Percentiles rank a stretch among this genome's conserved stretches.
Evolutionary conservation across 179 eudicot species (phyloP).

Genomic region (Corrigiola litoralis): DNA sequence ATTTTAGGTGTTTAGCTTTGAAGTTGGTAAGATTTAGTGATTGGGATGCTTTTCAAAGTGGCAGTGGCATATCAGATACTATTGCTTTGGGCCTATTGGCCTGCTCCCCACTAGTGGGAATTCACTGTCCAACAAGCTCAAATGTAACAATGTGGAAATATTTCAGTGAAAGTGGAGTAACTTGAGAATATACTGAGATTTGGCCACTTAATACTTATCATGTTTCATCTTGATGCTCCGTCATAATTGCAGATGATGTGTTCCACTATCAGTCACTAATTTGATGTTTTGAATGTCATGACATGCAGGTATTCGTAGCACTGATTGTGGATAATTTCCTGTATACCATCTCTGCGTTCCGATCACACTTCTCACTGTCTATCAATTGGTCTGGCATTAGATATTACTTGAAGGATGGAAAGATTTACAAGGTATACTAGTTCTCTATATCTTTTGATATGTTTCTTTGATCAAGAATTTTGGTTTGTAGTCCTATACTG

Average conservation of each 20-base stretch:
- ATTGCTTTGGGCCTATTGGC: no score
- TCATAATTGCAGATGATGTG: not conserved
- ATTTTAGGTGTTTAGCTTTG: no score
- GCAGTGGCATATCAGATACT: no score
- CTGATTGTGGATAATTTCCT: constrained; percentile 91
- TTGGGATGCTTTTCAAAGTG: not conserved
- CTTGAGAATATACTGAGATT: not conserved
- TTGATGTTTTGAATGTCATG: constrained; percentile 8
- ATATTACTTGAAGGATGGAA: constrained; percentile 84
- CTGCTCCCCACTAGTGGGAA: no score
- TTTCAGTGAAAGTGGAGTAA: not conserved
- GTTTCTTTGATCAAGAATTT: not conserved
- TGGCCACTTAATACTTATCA: not conserved
- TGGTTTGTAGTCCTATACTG: not conserved
- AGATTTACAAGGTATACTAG: constrained; percentile 60
- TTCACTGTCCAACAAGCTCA: not conserved
- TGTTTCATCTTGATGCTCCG: not conserved
- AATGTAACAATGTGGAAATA: not conserved
- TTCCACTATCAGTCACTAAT: not conserved
- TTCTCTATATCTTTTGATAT: not conserved
- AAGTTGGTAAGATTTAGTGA: no score
- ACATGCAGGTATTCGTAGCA: constrained; percentile 84
- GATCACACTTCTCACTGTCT: constrained; percentile 80
- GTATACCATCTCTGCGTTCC: constrained; percentile 75
- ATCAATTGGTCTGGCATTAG: constrained; percentile 94